These are phyloP conservation scores for Odonthalia washingtoniensis DNA, from an alignment of 31 red algal species.

Conservation along the genomic window DNA sequence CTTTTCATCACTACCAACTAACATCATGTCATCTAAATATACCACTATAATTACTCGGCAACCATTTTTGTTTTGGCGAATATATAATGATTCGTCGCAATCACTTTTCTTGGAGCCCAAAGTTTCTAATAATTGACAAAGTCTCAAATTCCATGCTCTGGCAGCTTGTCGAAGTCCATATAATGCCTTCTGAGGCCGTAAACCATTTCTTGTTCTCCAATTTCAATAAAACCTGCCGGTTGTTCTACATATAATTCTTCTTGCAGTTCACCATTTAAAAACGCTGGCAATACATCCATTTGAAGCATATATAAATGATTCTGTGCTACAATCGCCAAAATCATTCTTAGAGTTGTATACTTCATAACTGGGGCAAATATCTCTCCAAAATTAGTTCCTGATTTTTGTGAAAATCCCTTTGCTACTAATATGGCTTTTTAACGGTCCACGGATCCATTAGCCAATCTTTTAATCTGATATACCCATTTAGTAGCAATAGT, in stretches of 20 bases:
- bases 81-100: too few relatives aligned
- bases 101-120: not conserved
- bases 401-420: conserved; percentile 40
- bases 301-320: not conserved
- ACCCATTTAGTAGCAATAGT: too few relatives aligned
- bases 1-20: too few relatives aligned
- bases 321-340: conserved; percentile 9
- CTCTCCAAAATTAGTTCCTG: conserved; percentile 44
- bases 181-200: conserved; percentile 13
- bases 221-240: conserved; percentile 25
- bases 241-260: conserved; percentile 59
- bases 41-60: too few relatives aligned
- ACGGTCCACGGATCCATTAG: not conserved
- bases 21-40: too few relatives aligned
- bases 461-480: too few relatives aligned
- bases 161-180: conserved; percentile 33
- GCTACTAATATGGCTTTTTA: conserved; percentile 35
- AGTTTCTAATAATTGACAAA: conserved; percentile 2
- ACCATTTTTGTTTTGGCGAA: too few relatives aligned
- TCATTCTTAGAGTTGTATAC: conserved; percentile 19
- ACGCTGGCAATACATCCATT: conserved; percentile 48
- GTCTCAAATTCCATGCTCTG: conserved; percentile 2
- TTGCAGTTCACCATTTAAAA: conserved; percentile 39
- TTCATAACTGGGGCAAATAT: conserved; percentile 34
- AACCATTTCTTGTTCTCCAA: not conserved